Evolutionary conservation across 495 filamentous ascomycete species (phyloP).

Genomic region (Daldinia vernicosa): DNA sequence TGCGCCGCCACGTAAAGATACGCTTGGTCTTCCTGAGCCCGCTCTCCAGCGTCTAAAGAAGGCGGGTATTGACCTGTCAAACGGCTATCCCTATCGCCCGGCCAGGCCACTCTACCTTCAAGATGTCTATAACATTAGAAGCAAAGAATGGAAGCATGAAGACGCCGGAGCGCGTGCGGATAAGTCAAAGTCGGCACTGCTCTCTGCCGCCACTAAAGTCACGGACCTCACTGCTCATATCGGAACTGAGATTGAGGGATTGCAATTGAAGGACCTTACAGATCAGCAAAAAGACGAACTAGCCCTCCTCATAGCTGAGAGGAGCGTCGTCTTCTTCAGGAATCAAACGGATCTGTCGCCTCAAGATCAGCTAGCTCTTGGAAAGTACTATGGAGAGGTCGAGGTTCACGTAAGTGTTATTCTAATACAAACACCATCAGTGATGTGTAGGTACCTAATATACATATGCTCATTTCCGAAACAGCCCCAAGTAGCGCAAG

Average conservation of each 20-base stretch:
- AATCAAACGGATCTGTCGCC: slow-evolving; percentile 72
- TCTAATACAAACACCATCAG: not conserved
- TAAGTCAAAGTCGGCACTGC: slow-evolving; percentile 69
- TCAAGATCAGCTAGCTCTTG: slow-evolving; percentile 72
- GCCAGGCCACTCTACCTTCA: slow-evolving; percentile 70
- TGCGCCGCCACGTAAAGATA: slow-evolving; percentile 68
- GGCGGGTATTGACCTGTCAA: slow-evolving; percentile 69
- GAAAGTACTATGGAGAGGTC: slow-evolving; percentile 71
- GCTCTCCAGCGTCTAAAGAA: slow-evolving; percentile 67
- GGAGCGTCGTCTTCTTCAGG: slow-evolving; percentile 80
- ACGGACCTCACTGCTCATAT: slow-evolving; percentile 72
- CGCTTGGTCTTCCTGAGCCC: slow-evolving; percentile 62
- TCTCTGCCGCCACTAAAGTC: slow-evolving; percentile 72
- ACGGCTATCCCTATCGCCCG: slow-evolving; percentile 74
- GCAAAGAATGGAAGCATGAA: slow-evolving; percentile 64
- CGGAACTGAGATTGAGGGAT: slow-evolving; percentile 74
- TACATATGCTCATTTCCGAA: slow-evolving; percentile 14
- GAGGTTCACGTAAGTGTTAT: slow-evolving; percentile 68
- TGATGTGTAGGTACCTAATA: too few relatives aligned
- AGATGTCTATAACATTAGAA: slow-evolving; percentile 70
- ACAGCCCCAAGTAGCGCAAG: slow-evolving; percentile 74
- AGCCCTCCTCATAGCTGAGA: slow-evolving; percentile 74
- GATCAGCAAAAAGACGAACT: slow-evolving; percentile 74
- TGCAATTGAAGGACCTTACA: slow-evolving; percentile 74
- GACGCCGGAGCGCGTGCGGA: slow-evolving; percentile 73